Evolutionary conservation across 2,329 filamentous ascomycete genomes (phyloP).

Genomic region (Gnomoniopsis sp.): DNA sequence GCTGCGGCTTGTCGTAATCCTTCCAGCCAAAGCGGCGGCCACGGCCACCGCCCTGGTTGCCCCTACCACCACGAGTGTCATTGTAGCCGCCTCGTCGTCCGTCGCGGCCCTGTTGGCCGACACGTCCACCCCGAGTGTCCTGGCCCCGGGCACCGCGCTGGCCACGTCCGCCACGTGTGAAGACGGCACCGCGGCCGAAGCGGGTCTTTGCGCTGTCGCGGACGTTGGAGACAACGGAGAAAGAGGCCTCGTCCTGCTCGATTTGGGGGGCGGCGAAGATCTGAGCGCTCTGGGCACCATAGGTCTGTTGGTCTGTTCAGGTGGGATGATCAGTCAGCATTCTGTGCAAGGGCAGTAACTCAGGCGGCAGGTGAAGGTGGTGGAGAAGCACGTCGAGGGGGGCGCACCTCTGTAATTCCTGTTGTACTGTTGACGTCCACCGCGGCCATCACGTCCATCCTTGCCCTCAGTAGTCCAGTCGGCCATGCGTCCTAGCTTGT

Average conservation of each 20-base stretch:
- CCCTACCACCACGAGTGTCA: conserved; percentile 10
- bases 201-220: conserved; percentile 81
- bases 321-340: conserved; percentile 18
- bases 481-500: conserved; percentile 98
- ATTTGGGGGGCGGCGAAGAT: conserved; percentile 87
- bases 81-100: conserved; percentile 61
- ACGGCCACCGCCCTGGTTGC: conserved; percentile 53
- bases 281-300: conserved; percentile 82
- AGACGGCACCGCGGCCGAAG: conserved; percentile 85
- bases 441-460: conserved; percentile 67
- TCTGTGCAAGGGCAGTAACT: neutral
- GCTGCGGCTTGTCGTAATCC: conserved; percentile 96
- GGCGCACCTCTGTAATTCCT: conserved; percentile 82
- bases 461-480: conserved; percentile 96
- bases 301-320: conserved; percentile 83
- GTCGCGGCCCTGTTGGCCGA: conserved; percentile 54
- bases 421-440: conserved; percentile 84
- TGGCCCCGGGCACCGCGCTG: conserved; percentile 61
- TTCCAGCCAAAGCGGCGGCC: conserved; percentile 95
- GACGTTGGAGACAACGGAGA: conserved; percentile 96
- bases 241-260: conserved; percentile 86
- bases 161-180: conserved; percentile 82
- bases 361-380: neutral
- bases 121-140: conserved; percentile 56
- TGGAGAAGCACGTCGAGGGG: neutral